Evolutionary conservation across 2,329 filamentous ascomycete genomes (phyloP).

Genomic region (Monilinia laxa): DNA sequence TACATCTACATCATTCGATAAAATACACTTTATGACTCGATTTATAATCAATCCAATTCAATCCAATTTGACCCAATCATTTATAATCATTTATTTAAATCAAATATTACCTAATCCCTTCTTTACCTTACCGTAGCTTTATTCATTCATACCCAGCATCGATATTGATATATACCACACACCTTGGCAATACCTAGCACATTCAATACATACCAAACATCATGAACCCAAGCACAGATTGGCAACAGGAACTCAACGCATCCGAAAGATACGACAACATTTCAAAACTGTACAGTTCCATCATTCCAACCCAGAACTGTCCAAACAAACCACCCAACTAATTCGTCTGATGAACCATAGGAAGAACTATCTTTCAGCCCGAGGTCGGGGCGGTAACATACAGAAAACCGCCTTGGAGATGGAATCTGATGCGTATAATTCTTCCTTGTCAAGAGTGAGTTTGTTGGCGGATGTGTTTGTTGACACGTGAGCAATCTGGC

Average conservation of each 20-base stretch:
- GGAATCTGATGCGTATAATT: slow-evolving; percentile 64
- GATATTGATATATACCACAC: no score
- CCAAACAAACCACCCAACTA: neutral
- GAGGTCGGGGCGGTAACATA: slow-evolving; percentile 47
- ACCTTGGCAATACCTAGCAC: no score
- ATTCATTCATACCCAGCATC: no score
- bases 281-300: slow-evolving; percentile 55
- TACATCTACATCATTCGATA: no score
- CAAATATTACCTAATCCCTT: no score
- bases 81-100: no score
- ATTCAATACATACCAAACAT: neutral
- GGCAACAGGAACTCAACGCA: slow-evolving; percentile 35
- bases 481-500: neutral
- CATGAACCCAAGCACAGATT: slow-evolving; percentile 35
- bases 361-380: slow-evolving; percentile 39
- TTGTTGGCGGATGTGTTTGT: neutral
- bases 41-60: no score
- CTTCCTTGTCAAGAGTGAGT: slow-evolving; percentile 57
- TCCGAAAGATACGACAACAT: slow-evolving; percentile 62
- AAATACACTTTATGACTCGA: no score
- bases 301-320: neutral
- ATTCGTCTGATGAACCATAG: slow-evolving; percentile 25
- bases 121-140: no score
- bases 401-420: slow-evolving; percentile 57
- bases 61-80: no score